Conservation (phyloP, 2,329 filamentous ascomycete genomes). For the Pseudopyrenochaeta lycopersici region DNA sequence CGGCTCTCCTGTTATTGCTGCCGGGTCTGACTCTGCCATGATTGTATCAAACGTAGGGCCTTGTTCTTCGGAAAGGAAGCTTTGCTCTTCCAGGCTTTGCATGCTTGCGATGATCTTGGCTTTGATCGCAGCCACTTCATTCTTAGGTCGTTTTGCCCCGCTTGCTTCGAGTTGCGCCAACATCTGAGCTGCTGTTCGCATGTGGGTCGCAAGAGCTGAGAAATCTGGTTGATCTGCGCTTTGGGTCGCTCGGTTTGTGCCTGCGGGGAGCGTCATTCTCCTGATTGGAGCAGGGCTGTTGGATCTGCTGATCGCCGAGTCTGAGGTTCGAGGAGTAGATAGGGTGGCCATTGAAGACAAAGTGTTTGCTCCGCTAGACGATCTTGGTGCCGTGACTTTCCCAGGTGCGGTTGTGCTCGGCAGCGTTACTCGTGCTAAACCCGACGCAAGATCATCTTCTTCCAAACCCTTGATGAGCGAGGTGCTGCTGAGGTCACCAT, state of each 20-base stretch:
- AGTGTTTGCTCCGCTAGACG: constrained; percentile 70
- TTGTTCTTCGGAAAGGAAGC: constrained; percentile 78
- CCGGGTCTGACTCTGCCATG: constrained; percentile 74
- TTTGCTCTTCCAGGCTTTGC: constrained; percentile 87
- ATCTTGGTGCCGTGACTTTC: constrained; percentile 57
- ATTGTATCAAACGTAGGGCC: constrained; percentile 82
- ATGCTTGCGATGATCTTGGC: constrained; percentile 90
- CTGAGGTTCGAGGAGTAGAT: constrained; percentile 74
- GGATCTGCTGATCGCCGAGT: constrained; percentile 72
- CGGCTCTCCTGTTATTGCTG: constrained; percentile 57
- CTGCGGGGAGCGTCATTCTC: constrained; percentile 66
- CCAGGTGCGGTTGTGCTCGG: constrained; percentile 28
- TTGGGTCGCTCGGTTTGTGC: constrained; percentile 60
- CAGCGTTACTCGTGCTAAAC: constrained; percentile 40
- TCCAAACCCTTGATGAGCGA: constrained; percentile 69
- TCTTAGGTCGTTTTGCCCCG: constrained; percentile 79
- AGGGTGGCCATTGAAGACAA: constrained; percentile 68
- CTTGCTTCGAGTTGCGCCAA: constrained; percentile 83
- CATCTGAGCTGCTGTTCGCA: constrained; percentile 89
- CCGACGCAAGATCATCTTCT: constrained; percentile 51
- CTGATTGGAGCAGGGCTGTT: constrained; percentile 68
- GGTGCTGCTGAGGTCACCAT: constrained; percentile 79
- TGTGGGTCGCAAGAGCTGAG: constrained; percentile 83
- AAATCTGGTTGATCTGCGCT: constrained; percentile 79
- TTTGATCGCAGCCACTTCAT: constrained; percentile 83